Evolutionary conservation across 2,329 filamentous ascomycete species (phyloP), one percentile per base, ranked within the genome.

Genomic region (Neurospora sp.): DNA sequence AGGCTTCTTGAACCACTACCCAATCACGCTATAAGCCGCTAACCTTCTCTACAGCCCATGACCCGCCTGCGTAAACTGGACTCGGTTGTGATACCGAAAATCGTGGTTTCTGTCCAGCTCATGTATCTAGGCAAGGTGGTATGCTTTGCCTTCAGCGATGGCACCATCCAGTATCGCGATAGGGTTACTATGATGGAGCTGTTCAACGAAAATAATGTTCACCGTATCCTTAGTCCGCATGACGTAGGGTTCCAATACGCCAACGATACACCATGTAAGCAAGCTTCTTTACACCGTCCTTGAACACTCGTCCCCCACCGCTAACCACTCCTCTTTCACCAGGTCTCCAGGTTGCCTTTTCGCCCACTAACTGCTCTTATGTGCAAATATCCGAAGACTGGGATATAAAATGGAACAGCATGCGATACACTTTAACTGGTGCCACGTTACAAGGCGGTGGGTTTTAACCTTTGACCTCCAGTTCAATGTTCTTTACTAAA

Each of bases 141-240:
- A 2, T 89, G 90, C 38, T 83, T 97, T 71, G 86, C 86, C 36
- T 92, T 92, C 75, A 91, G 91, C 72, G 93, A 97, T 77, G 92
- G 94, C 11, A 91, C 89, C 0, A 84, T 96, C 3, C 90, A 96
- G 74, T 92, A 95, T 78, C 88, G 92, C 70, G 91, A 96, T 76
- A 87, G 93, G 11, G 84, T 86, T 67, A 91, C 88, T 0, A 90
- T 97, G 86, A 84, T 88, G 4, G 85, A 90, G 68, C 82, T 94
- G 0, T 89, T 87, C 72, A 85, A 86, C 5, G 86, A 90, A 70
- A 84, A 86, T 38, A 90, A 91, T 74, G 80, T 87, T 8, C 86
- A 88, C 62, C 88, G 84, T 66, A 87, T 96, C 39, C 88, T 86
- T 72, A 91, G 88, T 70, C 83, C 96, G 38, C 84, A 90, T 38